A percentile compares a stretch with the other conserved stretches of the same genome.
Conservation (phyloP, 176 grass and related monocot species). For the Miscanthus lutarioriparius region DNA sequence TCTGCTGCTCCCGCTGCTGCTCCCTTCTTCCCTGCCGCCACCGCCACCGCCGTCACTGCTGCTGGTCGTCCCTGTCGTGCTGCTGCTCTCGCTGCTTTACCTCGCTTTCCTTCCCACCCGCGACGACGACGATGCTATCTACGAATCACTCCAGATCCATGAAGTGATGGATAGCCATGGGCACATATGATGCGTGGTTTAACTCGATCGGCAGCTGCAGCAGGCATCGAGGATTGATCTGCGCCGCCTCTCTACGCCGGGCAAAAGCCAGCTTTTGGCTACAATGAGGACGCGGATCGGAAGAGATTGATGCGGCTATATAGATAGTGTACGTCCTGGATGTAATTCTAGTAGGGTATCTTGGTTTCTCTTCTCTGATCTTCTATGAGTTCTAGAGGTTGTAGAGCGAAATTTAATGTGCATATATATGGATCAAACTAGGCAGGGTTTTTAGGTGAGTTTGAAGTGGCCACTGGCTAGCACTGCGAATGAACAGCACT, state of each 20-base stretch:
- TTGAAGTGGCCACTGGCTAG: neutral
- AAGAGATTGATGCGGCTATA: neutral
- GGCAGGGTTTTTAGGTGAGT: neutral
- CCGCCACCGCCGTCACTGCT: constrained; percentile 38
- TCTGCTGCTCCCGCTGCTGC: constrained; percentile 35
- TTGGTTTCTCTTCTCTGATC: constrained; percentile 6
- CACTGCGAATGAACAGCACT: neutral
- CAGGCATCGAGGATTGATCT: neutral
- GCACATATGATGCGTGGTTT: no score
- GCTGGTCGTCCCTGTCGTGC: constrained; percentile 23
- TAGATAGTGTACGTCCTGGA: no score
- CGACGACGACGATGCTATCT: no score
- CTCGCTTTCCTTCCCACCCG: constrained; percentile 36
- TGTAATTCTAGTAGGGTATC: neutral
- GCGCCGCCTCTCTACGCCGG: neutral
- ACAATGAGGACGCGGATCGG: neutral
- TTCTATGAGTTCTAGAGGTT: neutral
- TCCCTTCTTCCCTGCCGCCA: constrained; percentile 40
- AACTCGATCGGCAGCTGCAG: neutral
- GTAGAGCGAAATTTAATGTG: neutral
- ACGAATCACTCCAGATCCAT: no score
- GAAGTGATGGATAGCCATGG: no score
- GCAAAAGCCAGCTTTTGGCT: neutral
- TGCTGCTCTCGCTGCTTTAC: constrained; percentile 37
- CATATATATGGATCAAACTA: neutral